Evolutionary conservation across 805 yeast species (phyloP).

Genomic region (Nakazawaea peltata): DNA sequence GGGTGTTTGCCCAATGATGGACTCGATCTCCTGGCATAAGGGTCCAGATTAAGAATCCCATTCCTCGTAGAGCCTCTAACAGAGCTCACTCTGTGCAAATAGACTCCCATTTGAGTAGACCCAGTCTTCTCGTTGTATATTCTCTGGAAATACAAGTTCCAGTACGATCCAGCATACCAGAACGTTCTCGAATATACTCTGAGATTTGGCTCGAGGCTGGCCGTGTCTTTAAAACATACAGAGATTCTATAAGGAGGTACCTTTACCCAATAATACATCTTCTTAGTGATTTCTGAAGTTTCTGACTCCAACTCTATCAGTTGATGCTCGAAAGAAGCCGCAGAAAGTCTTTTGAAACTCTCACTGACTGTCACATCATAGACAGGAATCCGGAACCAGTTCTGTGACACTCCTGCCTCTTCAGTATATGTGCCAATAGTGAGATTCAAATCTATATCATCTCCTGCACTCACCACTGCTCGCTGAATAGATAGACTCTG

Average conservation of each 20-base stretch:
- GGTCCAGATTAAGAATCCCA: slow-evolving; percentile 32
- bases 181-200: slow-evolving; percentile 43
- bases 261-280: slow-evolving; percentile 27
- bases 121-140: slow-evolving; percentile 28
- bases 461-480: slow-evolving; percentile 23
- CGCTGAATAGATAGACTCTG: slow-evolving; percentile 34
- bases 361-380: slow-evolving; percentile 42
- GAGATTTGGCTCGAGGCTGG: slow-evolving; percentile 33
- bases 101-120: slow-evolving; percentile 46
- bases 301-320: no score
- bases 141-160: slow-evolving; percentile 50
- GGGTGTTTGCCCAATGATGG: no score
- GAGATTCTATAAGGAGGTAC: slow-evolving; percentile 50
- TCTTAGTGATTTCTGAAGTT: no score
- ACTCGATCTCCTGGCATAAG: no score
- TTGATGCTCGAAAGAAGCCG: no score
- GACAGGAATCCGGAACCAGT: slow-evolving; percentile 34
- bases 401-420: slow-evolving; percentile 18
- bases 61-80: slow-evolving; percentile 29
- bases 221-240: slow-evolving; percentile 40
- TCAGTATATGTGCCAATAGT: slow-evolving; percentile 18
- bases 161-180: slow-evolving; percentile 57
- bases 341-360: slow-evolving; percentile 22
- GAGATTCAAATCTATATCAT: slow-evolving; percentile 21
- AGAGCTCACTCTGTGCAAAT: slow-evolving; percentile 39